Base-by-base conservation (phyloP, 345 rosid species). In the Microcos paniculata region DNA sequence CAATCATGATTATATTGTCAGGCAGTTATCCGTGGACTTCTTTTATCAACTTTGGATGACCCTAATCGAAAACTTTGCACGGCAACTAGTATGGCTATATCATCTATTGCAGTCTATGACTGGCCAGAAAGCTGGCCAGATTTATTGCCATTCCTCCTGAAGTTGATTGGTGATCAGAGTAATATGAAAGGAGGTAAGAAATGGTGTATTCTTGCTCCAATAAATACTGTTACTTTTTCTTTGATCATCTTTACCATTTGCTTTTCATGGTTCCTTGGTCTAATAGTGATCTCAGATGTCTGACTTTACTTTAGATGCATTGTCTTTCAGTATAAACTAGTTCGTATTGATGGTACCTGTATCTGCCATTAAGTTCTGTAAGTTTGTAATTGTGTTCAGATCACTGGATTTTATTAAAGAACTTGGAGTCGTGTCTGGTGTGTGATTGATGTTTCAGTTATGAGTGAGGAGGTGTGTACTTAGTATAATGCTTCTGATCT, bases 51-150 rank as follows among this genome's bases (percentile, higher is more conserved):
- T 23, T 72, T 93, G 87, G 94, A 87, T 80, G 98, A 95, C 81
- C 78, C 93, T 76, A 88, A 90, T 38, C 74, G 91, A 75, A 95
- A 90, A 86, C 88, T 95, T 55, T 91, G 92, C 85, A 93, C 96
- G 0, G 98, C 98, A 61, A 81, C 89, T 33, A 88, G 99, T 74
- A 87, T 95, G 94, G 97, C 94, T 79, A 83, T 91, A 73, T 92
- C 96, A 23, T 85, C 98, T 16, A 78, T 90, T 77, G 98, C 96
- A 11, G 85, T 72, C 23, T 85, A 89, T 84, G 99, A 95, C 78
- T 95, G 98, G 99, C 98, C 97, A 45, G 97, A 95, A 80, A 89
- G 85, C 66, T 93, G 99, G 97, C 92, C 92, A 78, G 92, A 95
- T 64, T 83, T 95, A 62, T 76, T 91, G 77, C 98, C 97, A 15